Evolutionary conservation across 2,329 filamentous ascomycete genomes (phyloP).

Genomic region (Penicillium griseofulvum): DNA sequence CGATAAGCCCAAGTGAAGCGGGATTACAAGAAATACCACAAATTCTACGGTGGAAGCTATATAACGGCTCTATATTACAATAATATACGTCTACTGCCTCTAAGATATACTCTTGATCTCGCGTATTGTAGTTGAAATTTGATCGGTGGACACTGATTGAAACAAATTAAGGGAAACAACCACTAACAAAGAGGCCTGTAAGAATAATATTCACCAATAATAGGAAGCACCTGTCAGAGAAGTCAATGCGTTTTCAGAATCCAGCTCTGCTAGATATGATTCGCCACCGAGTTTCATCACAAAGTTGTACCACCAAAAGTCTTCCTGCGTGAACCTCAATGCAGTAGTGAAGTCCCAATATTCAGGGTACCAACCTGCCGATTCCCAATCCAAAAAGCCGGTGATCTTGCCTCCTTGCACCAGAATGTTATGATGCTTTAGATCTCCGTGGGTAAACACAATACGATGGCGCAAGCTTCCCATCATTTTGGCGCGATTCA

Average conservation of each 20-base stretch:
- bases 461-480: constrained; percentile 19
- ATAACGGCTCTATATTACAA: too few relatives aligned
- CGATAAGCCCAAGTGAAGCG: too few relatives aligned
- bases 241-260: constrained; percentile 17
- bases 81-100: too few relatives aligned
- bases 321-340: constrained; percentile 9
- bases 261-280: constrained; percentile 16
- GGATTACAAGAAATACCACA: too few relatives aligned
- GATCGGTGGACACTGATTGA: too few relatives aligned
- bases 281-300: constrained; percentile 15
- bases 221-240: constrained; percentile 17
- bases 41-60: too few relatives aligned
- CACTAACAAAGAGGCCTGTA: too few relatives aligned
- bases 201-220: too few relatives aligned
- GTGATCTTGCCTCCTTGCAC: constrained; percentile 16
- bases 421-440: constrained; percentile 19
- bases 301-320: constrained; percentile 23
- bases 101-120: too few relatives aligned
- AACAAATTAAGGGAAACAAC: too few relatives aligned
- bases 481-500: constrained; percentile 21
- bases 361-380: neutral
- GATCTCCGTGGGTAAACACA: constrained; percentile 25
- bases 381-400: constrained; percentile 24
- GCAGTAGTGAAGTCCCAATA: constrained; percentile 17
- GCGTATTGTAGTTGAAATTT: too few relatives aligned